phyloP scores from a whole-genome alignment of 305 asterid species.

The Rubia balearica region DNA sequence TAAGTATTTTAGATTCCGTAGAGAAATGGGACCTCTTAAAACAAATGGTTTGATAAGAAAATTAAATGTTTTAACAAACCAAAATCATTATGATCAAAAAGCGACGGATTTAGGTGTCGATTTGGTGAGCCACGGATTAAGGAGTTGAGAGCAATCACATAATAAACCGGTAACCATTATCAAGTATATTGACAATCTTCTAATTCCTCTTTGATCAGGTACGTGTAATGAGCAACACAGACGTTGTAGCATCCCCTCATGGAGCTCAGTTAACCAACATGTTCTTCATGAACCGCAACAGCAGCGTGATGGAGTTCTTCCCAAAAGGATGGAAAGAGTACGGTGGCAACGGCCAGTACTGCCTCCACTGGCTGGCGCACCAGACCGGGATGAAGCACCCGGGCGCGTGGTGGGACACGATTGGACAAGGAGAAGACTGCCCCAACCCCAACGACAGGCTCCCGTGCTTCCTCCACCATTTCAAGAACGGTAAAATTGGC shows the following conservation, averaged over 20 bases:
- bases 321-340: slow-evolving; percentile 59
- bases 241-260: slow-evolving; percentile 46
- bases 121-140: no score
- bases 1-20: no score
- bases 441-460: slow-evolving; percentile 25
- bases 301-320: slow-evolving; percentile 57
- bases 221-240: slow-evolving; percentile 38
- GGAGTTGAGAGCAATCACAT: no score
- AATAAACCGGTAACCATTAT: no score
- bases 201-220: slow-evolving; percentile 28
- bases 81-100: no score
- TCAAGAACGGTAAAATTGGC: slow-evolving; percentile 42
- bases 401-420: slow-evolving; percentile 50
- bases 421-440: slow-evolving; percentile 29
- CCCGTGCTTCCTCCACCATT: slow-evolving; percentile 34
- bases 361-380: slow-evolving; percentile 49
- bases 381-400: slow-evolving; percentile 49
- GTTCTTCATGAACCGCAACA: slow-evolving; percentile 47
- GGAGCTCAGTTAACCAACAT: slow-evolving; percentile 59
- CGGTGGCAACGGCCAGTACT: slow-evolving; percentile 50
- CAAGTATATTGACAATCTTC: no score
- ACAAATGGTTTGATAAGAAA: no score
- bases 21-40: no score
- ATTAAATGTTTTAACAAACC: no score
- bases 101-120: no score